Base-by-base conservation (phyloP, 2,329 filamentous ascomycete species). In the Dothiorella sarmentorum region DNA sequence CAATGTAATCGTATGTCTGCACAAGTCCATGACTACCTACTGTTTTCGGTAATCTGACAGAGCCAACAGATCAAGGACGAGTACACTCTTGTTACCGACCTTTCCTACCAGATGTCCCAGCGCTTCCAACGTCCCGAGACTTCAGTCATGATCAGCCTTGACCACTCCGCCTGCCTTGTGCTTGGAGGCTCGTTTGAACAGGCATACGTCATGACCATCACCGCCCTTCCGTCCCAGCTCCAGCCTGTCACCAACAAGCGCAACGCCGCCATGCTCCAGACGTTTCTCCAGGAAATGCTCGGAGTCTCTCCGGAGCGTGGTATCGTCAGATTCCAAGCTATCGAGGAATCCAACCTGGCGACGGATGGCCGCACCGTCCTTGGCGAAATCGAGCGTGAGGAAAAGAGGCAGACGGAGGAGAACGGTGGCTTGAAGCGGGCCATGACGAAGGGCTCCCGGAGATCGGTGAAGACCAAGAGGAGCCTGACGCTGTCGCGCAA, bases 221-320 rank as follows among this genome's bases (percentile, higher is more conserved):
- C 82, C 33, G 86, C 90, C 0, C 78, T 94, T 9, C 80, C 88
- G 1, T 79, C 79, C 10, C 82, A 90, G 63, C 76, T 94, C 59
- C 85, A 87, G 61, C 84, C 89, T 0, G 82, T 85, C 3, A 90
- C 85, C 55, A 96, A 96, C 75, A 88, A 89, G 70, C 85, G 90
- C 62, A 94, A 93, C 71, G 85, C 90, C 1, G 80, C 82, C n/a
- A 75, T 95, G 17, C 82, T 95, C 3, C 89, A 94, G 68, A 80
- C 78, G n/a, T 87, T 89, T 69, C 82, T 96, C 71, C 80, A 85
- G 13, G 87, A 90, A 22, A 79, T 85, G 0, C 77, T 96, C 0
- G 82, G 83, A 2, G 89, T 96, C 2, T 67, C 79, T 0, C 72
- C 85, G 0, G 77, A 83, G 1, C 82, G 90, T 37, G 91, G 91